Base-by-base conservation (phyloP, 306 rosid genomes). In the Glycine soja region DNA sequence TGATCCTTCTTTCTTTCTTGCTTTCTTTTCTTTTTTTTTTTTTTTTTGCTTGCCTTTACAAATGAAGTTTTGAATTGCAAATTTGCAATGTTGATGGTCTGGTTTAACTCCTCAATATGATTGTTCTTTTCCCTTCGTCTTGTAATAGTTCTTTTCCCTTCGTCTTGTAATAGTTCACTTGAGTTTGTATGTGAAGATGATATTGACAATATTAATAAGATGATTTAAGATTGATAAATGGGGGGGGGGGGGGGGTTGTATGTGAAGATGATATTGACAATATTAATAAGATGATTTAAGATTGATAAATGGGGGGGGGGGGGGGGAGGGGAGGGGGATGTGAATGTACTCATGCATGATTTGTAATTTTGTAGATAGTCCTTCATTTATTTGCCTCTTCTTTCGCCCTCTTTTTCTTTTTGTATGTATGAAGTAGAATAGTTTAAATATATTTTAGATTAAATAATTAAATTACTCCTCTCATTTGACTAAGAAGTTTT, bases 401-500 rank as follows among this genome's bases (percentile, higher is more conserved):
- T 6, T 6, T 24, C 1, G 2, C 38, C 4, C 42, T 63, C 45
- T 11, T 8, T 34, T 34, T 8, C 9, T 13, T 36, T 77, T 47
- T 36, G 24, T 38, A 18, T 47, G 52, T 24, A 8, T 36, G 67
- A 47, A 50, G 34, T 56, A 73, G 43, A 34, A 79, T 56, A 56
- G 6, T 24, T 64, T 8, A 54, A 56, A 24, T 83, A 42, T 78
- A 34, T 50, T 56, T 45, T 56, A 12, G 53, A 54, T 57, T n/a
- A 75, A 75, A 40, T 58, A 48, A 24, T 47, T 78, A 58, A 40
- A 68, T 57, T 50, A 70, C 15, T 65, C n/a, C 72, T 83, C 76
- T 57, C 30, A 4, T 59, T 74, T 79, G 56, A 18, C 48, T 74
- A 58, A 34, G 65, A 79, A 79, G 76, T 62, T 74, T 78, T 53